Percentiles rank a stretch among this genome's conserved stretches.
phyloP scores from a whole-genome alignment of 108 stramenopile species.

The Cyclotella choctawhatcheeana region DNA sequence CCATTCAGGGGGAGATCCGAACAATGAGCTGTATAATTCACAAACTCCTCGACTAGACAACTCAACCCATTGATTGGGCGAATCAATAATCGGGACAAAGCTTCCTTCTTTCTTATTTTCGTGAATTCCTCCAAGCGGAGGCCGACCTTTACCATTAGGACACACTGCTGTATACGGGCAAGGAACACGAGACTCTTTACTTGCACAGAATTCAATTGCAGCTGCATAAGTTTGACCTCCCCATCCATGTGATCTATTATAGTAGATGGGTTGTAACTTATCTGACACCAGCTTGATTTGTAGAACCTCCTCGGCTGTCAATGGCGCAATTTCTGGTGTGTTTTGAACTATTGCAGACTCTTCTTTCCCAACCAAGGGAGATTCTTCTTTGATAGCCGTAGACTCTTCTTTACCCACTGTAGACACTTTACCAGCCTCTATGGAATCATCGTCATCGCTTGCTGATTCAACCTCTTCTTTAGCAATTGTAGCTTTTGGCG shows the following conservation, averaged over 20 bases:
- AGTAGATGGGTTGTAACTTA: constrained; percentile 17
- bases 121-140: constrained; percentile 19
- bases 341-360: not conserved
- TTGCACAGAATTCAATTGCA: constrained; percentile 31
- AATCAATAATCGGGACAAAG: constrained; percentile 21
- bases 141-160: constrained; percentile 13
- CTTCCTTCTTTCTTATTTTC: not conserved
- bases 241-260: constrained; percentile 31
- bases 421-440: not conserved
- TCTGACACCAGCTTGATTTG: constrained; percentile 13
- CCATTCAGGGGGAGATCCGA: constrained; percentile 28
- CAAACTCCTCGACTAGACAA: constrained; percentile 15
- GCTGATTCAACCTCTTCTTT: not conserved
- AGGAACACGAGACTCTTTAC: constrained; percentile 9
- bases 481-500: not conserved
- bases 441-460: too few relatives aligned
- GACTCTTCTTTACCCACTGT: not conserved
- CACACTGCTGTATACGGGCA: constrained; percentile 29
- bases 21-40: not conserved
- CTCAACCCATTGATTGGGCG: constrained; percentile 27
- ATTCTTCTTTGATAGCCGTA: not conserved
- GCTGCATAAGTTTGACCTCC: constrained; percentile 19
- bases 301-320: not conserved
- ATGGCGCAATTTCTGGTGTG: not conserved
- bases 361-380: not conserved